A percentile compares a stretch with the other conserved stretches of the same genome.
These are phyloP conservation scores for Gossypium schwendimanii DNA, from an alignment of 441 rosid species.

Conservation along the genomic window DNA sequence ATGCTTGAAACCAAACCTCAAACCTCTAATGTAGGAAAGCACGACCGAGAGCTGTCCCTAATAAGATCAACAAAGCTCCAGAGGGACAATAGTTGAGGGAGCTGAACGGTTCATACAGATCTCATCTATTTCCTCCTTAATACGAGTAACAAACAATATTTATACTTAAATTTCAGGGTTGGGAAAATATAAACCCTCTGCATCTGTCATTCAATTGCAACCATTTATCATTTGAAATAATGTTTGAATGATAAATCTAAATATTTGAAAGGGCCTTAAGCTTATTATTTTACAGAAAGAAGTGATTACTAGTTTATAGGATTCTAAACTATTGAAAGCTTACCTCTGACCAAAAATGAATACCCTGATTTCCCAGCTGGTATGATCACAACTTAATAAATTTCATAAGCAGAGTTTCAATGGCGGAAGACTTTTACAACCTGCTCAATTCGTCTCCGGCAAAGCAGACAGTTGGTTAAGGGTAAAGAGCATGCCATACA, in stretches of 20 bases:
- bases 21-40: background rate
- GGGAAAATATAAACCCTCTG: background rate
- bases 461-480: constrained; percentile 74
- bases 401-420: constrained; percentile 23
- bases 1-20: background rate
- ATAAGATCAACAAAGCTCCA: background rate
- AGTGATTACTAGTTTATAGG: constrained; percentile 4
- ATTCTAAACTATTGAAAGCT: background rate
- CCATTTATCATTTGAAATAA: background rate
- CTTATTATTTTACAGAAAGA: constrained; percentile 11
- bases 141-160: background rate
- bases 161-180: background rate
- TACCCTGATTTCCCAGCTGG: background rate
- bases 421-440: constrained; percentile 80
- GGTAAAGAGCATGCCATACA: constrained; percentile 68
- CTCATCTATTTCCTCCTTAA: background rate
- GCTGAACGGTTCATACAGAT: background rate
- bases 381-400: background rate
- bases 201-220: background rate
- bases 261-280: background rate
- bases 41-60: background rate
- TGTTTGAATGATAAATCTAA: background rate
- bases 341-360: background rate
- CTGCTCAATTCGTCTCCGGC: constrained; percentile 76
- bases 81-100: background rate